Evolutionary conservation across 2,329 filamentous ascomycete genomes (phyloP).

Genomic region (Colletotrichum cereale): DNA sequence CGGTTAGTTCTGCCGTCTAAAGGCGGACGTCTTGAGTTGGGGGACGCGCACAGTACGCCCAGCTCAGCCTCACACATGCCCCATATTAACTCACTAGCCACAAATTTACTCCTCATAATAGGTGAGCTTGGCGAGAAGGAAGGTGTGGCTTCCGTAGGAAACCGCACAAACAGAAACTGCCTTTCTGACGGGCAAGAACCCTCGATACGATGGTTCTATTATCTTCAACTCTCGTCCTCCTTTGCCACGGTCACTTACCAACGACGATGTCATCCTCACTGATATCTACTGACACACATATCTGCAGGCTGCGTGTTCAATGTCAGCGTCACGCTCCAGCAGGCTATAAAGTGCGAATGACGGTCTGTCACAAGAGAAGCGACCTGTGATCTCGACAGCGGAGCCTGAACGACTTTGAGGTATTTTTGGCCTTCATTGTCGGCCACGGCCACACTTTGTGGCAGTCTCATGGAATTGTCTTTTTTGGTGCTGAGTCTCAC

Average conservation of each 20-base stretch:
- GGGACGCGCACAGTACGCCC: constrained; percentile 22
- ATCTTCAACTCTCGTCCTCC: neutral
- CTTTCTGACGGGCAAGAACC: neutral
- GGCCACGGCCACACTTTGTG: neutral
- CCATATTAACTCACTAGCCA: constrained; percentile 24
- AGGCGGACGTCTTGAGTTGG: neutral
- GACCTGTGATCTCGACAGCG: neutral
- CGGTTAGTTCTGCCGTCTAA: neutral
- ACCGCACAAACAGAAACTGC: neutral
- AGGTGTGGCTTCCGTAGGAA: neutral
- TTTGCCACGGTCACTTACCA: neutral
- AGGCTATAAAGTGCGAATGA: neutral
- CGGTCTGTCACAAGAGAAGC: neutral
- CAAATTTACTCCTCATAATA: neutral
- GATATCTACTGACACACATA: neutral
- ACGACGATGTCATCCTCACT: neutral
- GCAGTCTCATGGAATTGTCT: neutral
- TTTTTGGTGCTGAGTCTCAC: neutral
- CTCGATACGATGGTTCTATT: neutral
- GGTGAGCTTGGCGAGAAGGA: no score
- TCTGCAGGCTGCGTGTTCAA: neutral
- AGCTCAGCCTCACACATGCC: constrained; percentile 11
- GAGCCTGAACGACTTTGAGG: neutral
- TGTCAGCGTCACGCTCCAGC: neutral
- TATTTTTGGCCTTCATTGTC: neutral